Evolutionary conservation across 257 asterid species (phyloP).

Genomic region (Penstemon eatonii): DNA sequence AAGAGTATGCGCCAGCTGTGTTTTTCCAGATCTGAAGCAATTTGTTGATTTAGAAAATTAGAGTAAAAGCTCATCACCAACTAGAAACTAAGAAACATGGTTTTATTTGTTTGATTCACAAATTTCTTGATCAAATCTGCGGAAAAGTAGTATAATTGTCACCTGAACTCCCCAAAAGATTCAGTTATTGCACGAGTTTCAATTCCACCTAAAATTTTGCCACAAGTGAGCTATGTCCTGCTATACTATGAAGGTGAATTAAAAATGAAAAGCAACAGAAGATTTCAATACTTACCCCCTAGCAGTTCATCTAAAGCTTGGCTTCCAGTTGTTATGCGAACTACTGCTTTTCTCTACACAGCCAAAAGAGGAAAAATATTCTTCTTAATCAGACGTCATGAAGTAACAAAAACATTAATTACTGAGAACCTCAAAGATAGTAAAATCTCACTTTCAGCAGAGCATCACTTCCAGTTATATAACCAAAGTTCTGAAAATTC

Average conservation of each 20-base stretch:
- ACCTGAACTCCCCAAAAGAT: conserved; percentile 99
- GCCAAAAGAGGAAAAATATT: conserved; percentile 22
- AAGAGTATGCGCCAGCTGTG: conserved; percentile 98
- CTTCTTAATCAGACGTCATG: conserved; percentile 3
- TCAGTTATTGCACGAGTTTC: conserved; percentile 92
- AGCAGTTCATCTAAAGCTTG: conserved; percentile 95
- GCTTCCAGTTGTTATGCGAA: conserved; percentile 93
- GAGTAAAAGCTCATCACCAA: conserved; percentile 26
- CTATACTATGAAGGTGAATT: conserved; percentile 1
- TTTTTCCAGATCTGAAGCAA: conserved; percentile 88
- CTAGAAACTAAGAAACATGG: conserved; percentile 11
- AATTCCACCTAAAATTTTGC: conserved; percentile 67
- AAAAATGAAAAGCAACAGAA: conserved; percentile 19
- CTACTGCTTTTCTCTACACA: conserved; percentile 74
- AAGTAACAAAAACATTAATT: conserved; percentile 6
- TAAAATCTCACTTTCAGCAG: conserved; percentile 67
- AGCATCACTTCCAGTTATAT: conserved; percentile 96
- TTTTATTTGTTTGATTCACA: neutral
- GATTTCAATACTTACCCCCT: conserved; percentile 56
- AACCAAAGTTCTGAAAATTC: conserved; percentile 73
- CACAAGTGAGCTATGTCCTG: conserved; percentile 13
- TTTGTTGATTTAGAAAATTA: conserved; percentile 30
- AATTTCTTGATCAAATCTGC: neutral
- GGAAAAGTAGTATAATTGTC: conserved; percentile 16
- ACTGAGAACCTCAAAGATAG: conserved; percentile 19